A percentile compares a stretch with the other conserved stretches of the same genome.
Evolutionary conservation across 2,329 filamentous ascomycete species (phyloP).

Genomic region (Penicillium polonicum): DNA sequence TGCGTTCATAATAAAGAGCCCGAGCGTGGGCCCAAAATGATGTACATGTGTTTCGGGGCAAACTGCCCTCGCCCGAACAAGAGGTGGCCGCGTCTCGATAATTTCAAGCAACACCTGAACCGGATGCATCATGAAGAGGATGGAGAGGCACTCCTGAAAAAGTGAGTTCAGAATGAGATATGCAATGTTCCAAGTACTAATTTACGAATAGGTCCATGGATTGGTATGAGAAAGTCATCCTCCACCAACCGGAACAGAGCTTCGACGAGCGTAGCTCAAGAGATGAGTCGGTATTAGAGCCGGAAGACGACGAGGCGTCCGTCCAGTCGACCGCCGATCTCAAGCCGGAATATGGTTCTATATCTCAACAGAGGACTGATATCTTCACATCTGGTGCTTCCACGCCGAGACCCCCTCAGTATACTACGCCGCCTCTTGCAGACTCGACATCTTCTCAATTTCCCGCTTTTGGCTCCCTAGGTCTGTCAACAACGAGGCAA

Average conservation of each 20-base stretch:
- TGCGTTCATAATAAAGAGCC: slow-evolving; percentile 62
- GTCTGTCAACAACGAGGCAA: not conserved
- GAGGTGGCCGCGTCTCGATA: slow-evolving; percentile 77
- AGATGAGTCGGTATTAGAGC: slow-evolving; percentile 15
- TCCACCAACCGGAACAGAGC: slow-evolving; percentile 17
- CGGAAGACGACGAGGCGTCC: slow-evolving; percentile 17
- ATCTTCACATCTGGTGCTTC: slow-evolving; percentile 1
- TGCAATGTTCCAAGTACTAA: not conserved
- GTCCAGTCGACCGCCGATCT: slow-evolving; percentile 9
- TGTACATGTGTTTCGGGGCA: slow-evolving; percentile 60
- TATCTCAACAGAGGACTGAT: not conserved
- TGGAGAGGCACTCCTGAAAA: slow-evolving; percentile 46
- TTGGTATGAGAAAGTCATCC: slow-evolving; percentile 37
- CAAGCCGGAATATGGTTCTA: slow-evolving; percentile 4
- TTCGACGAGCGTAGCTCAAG: slow-evolving; percentile 18
- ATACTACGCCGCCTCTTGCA: not conserved
- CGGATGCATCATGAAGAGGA: slow-evolving; percentile 61
- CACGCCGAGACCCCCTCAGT: slow-evolving; percentile 7
- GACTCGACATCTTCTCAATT: slow-evolving; percentile 2
- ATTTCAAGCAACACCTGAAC: slow-evolving; percentile 76
- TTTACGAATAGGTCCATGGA: slow-evolving; percentile 22
- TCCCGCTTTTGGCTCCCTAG: not conserved
- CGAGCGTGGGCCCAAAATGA: slow-evolving; percentile 49
- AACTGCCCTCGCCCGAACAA: slow-evolving; percentile 63
- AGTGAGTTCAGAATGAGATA: slow-evolving; percentile 38